These are phyloP conservation scores for Plasmodium ovale DNA, from an alignment of 169 alveolate genomes.

Conservation along the genomic window DNA sequence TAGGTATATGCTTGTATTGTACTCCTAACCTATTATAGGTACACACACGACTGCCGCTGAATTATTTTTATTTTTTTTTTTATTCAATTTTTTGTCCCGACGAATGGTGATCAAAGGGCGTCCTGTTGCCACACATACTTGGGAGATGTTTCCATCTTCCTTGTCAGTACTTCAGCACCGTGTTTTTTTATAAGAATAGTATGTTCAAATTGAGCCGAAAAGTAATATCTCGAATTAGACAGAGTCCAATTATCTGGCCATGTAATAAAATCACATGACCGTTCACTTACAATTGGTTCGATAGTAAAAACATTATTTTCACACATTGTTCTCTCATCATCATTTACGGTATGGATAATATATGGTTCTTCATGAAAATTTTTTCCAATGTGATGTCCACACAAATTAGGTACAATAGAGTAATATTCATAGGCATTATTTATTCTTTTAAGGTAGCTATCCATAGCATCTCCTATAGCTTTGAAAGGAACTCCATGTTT, in stretches of 20 bases:
- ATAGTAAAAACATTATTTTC: slow-evolving; percentile 88
- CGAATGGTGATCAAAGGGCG: too few relatives aligned
- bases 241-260: slow-evolving; percentile 92
- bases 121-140: slow-evolving; percentile 25
- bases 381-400: slow-evolving; percentile 85
- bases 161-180: slow-evolving; percentile 81
- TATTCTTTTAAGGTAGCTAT: slow-evolving; percentile 8
- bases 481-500: slow-evolving; percentile 79
- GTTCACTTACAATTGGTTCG: slow-evolving; percentile 84
- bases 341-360: slow-evolving; percentile 77
- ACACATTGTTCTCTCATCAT: slow-evolving; percentile 81
- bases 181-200: slow-evolving; percentile 78
- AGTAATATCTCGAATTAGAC: slow-evolving; percentile 76
- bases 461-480: slow-evolving; percentile 35
- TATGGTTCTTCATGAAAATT: slow-evolving; percentile 84
- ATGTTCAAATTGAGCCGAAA: slow-evolving; percentile 85
- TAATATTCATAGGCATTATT: slow-evolving; percentile 52
- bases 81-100: too few relatives aligned
- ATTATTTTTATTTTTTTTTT: too few relatives aligned
- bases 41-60: too few relatives aligned
- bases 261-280: slow-evolving; percentile 65
- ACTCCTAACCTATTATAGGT: too few relatives aligned
- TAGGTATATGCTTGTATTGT: too few relatives aligned
- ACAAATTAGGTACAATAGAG: slow-evolving; percentile 77
- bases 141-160: slow-evolving; percentile 35